Percentiles rank a stretch among this genome's conserved stretches.
Conservation (phyloP, 148 eudicot genomes). For the Rhododendron ovatum region DNA sequence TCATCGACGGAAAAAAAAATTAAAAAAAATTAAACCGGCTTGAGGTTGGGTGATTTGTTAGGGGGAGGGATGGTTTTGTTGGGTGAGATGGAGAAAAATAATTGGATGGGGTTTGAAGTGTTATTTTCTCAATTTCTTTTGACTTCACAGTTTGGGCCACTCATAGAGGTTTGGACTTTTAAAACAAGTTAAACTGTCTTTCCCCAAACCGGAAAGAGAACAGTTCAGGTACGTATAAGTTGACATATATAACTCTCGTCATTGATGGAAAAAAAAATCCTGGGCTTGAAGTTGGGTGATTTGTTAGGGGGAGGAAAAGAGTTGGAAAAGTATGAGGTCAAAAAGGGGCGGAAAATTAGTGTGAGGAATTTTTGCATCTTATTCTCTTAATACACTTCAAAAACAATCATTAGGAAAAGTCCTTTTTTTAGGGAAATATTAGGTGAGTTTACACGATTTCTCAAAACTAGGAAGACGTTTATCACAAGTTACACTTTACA, state of each 20-base stretch:
- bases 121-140: neutral
- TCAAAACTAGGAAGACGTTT: neutral
- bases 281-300: neutral
- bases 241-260: neutral
- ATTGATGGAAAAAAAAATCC: too few relatives aligned
- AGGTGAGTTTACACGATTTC: neutral
- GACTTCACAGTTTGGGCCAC: neutral
- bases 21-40: too few relatives aligned
- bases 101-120: neutral
- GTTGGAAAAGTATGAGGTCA: neutral
- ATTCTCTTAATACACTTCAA: neutral
- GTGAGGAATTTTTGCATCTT: neutral
- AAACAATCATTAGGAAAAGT: neutral
- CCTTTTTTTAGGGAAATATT: neutral
- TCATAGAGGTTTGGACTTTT: neutral
- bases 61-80: neutral
- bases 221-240: too few relatives aligned
- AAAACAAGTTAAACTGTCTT: neutral
- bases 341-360: neutral
- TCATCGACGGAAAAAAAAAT: too few relatives aligned
- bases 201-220: too few relatives aligned
- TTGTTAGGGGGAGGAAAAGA: neutral
- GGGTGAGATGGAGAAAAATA: neutral
- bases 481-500: neutral
- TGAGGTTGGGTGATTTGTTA: too few relatives aligned